phyloP scores from a whole-genome alignment of 2,329 filamentous ascomycete species.

The Cytospora chrysosperma region DNA sequence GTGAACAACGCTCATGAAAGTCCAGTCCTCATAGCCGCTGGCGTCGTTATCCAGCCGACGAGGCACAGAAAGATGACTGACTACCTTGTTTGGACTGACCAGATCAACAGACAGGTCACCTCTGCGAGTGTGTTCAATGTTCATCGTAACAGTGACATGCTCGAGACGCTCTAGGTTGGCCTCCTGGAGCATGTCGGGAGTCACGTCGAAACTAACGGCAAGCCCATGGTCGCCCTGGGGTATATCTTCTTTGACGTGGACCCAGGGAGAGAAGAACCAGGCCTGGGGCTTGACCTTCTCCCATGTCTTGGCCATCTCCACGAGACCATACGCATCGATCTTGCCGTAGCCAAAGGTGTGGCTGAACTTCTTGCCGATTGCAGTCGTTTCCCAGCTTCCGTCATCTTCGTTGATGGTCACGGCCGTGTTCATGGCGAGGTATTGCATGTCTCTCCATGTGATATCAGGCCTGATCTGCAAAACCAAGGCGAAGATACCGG shows the following conservation, averaged over 20 bases:
- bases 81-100: conserved; percentile 75
- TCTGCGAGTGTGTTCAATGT: conserved; percentile 80
- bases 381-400: conserved; percentile 78
- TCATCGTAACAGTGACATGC: conserved; percentile 98
- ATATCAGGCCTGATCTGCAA: conserved; percentile 83
- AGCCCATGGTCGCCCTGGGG: conserved; percentile 83
- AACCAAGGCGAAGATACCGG: conserved; percentile 87
- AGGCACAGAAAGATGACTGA: conserved; percentile 79
- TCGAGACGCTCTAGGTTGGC: conserved; percentile 86
- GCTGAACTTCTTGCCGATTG: conserved; percentile 82
- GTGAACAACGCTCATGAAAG: conserved; percentile 97
- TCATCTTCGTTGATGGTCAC: conserved; percentile 71
- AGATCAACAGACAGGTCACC: conserved; percentile 93
- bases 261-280: conserved; percentile 92
- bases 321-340: conserved; percentile 81
- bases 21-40: conserved; percentile 88
- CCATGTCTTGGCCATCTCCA: conserved; percentile 84
- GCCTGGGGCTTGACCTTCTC: conserved; percentile 89
- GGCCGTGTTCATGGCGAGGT: conserved; percentile 81
- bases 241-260: conserved; percentile 81
- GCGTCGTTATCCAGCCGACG: conserved; percentile 66
- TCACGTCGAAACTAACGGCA: conserved; percentile 78
- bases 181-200: conserved; percentile 71
- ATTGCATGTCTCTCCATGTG: conserved; percentile 92
- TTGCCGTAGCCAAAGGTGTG: conserved; percentile 97